Conservation (phyloP, 352 stramenopile genomes). For the Globisporangium uncinulatum region DNA sequence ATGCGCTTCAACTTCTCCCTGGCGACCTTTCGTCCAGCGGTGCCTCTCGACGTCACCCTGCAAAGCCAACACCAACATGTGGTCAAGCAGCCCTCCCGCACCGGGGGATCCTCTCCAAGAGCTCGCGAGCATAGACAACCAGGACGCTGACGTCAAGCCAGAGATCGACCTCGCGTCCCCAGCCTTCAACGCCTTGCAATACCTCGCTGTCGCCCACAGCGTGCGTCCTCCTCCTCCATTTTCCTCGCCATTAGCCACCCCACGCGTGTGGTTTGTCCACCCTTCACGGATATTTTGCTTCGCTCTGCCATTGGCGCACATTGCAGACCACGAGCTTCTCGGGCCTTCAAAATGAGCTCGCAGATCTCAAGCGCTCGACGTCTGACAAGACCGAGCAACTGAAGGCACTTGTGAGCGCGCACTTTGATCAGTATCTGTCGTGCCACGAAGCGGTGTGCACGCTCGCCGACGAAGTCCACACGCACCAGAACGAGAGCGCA, state of each 20-base stretch:
- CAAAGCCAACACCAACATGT: background rate
- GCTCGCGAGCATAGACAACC: constrained; percentile 3
- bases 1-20: background rate
- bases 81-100: background rate
- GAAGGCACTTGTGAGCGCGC: constrained; percentile 70
- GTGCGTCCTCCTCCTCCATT: constrained; percentile 17
- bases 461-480: constrained; percentile 51
- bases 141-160: constrained; percentile 9
- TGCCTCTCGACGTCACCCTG: too few species aligned
- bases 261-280: too few species aligned
- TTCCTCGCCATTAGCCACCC: background rate
- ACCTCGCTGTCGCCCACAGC: constrained; percentile 57
- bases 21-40: background rate
- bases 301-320: background rate
- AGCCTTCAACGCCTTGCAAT: constrained; percentile 50
- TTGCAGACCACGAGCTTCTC: constrained; percentile 55
- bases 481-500: constrained; percentile 57
- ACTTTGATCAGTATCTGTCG: constrained; percentile 82
- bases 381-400: constrained; percentile 83
- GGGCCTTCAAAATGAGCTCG: constrained; percentile 55
- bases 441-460: constrained; percentile 73
- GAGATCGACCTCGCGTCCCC: constrained; percentile 59
- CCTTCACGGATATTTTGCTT: too few species aligned
- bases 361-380: constrained; percentile 60
- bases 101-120: background rate